phyloP scores from a whole-genome alignment of 2,329 filamentous ascomycete species.

The Neospermospora avenae region DNA sequence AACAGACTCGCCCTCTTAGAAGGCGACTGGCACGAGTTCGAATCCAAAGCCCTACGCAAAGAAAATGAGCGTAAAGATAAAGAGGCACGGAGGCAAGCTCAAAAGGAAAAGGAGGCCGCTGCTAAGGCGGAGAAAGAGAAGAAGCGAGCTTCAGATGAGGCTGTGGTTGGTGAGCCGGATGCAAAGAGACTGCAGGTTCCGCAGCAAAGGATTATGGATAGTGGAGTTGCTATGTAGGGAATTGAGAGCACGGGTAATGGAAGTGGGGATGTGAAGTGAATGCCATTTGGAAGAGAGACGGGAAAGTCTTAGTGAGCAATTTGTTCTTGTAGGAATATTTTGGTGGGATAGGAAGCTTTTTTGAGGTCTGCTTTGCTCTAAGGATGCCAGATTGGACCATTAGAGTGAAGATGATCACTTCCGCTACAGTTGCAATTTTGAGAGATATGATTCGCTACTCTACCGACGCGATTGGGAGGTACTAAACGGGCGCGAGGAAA shows the following conservation, averaged over 20 bases:
- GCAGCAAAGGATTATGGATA: constrained; percentile 17
- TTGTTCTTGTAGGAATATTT: constrained; percentile 1
- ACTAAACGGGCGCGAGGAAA: no score
- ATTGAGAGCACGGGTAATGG: constrained; percentile 7
- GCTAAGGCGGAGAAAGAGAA: constrained; percentile 31
- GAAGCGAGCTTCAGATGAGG: constrained; percentile 29
- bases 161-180: constrained; percentile 25
- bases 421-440: no score
- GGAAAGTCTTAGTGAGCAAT: not conserved
- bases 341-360: not conserved
- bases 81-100: constrained; percentile 32
- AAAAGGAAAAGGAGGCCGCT: constrained; percentile 34
- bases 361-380: no score
- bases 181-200: constrained; percentile 30
- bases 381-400: no score
- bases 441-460: no score
- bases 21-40: constrained; percentile 98
- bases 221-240: no score
- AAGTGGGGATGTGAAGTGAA: not conserved
- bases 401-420: no score
- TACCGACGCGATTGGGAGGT: no score
- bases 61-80: constrained; percentile 71
- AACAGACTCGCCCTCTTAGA: constrained; percentile 68
- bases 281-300: not conserved
- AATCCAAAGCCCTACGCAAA: constrained; percentile 89